Conservation (phyloP, 2,329 filamentous ascomycete genomes). For the Penicillium sp. region DNA sequence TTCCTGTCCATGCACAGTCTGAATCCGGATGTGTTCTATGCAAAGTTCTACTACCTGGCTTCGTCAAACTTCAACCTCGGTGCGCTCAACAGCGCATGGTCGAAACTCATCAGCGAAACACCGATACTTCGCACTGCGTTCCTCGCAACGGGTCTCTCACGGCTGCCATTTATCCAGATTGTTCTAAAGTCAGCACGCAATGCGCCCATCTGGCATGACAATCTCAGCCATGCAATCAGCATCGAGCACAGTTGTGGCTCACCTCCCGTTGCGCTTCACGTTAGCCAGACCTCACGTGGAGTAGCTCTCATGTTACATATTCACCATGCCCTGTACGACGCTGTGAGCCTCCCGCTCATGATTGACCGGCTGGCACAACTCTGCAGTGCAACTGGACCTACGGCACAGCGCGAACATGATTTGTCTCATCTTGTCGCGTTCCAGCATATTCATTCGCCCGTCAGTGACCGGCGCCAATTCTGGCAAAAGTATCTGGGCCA, state of each 20-base stretch:
- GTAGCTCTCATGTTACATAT: conserved; percentile 52
- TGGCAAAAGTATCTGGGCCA: conserved; percentile 38
- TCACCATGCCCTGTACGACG: conserved; percentile 87
- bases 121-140: conserved; percentile 67
- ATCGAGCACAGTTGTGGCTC: conserved; percentile 11
- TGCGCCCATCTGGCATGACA: conserved; percentile 27
- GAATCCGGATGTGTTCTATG: conserved; percentile 63
- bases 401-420: conserved; percentile 19
- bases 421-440: conserved; percentile 41
- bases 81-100: conserved; percentile 57
- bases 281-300: conserved; percentile 22
- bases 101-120: conserved; percentile 47
- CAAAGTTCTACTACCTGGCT: conserved; percentile 61
- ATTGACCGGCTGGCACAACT: conserved; percentile 47
- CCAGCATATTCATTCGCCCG: conserved; percentile 20
- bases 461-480: conserved; percentile 36
- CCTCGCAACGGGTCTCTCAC: conserved; percentile 43
- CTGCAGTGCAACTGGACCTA: conserved; percentile 29
- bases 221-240: conserved; percentile 7
- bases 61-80: conserved; percentile 33
- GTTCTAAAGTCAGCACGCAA: conserved; percentile 43
- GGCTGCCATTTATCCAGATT: conserved; percentile 58
- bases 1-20: conserved; percentile 67
- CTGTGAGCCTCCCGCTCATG: conserved; percentile 64
- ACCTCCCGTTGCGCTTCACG: conserved; percentile 32